Conservation (phyloP, 176 grass and related monocot genomes). For the Carex pumila region DNA sequence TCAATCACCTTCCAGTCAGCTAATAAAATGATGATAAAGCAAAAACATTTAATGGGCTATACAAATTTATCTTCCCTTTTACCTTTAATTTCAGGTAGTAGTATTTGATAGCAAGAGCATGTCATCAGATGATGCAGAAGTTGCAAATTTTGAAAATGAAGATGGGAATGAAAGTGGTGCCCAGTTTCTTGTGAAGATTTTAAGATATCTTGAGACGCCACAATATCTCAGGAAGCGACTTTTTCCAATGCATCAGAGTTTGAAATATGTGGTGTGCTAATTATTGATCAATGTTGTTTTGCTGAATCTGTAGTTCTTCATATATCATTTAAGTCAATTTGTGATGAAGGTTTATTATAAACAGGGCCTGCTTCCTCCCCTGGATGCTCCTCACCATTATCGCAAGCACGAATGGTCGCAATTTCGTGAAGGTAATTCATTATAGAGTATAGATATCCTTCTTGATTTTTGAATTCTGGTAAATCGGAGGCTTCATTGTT, state of each 20-base stretch:
- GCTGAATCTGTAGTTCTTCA: background rate
- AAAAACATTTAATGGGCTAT: background rate
- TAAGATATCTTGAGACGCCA: conserved; percentile 79
- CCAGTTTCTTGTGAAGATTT: conserved; percentile 65
- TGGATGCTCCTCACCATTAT: conserved; percentile 90
- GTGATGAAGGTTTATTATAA: background rate
- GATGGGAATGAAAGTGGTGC: conserved; percentile 51
- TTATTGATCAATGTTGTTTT: background rate
- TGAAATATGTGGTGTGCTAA: conserved; percentile 82
- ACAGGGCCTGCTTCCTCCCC: conserved; percentile 87
- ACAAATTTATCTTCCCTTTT: background rate
- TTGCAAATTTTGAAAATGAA: background rate
- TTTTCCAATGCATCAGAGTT: conserved; percentile 84
- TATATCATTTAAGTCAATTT: background rate
- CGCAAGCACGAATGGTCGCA: conserved; percentile 87
- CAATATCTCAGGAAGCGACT: conserved; percentile 82
- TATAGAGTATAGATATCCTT: background rate
- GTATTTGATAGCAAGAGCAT: conserved; percentile 59
- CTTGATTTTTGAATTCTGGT: background rate
- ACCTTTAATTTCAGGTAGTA: conserved; percentile 30
- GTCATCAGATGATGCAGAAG: conserved; percentile 23
- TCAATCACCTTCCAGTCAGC: background rate
- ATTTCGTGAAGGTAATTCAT: conserved; percentile 81
- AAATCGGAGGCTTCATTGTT: background rate
- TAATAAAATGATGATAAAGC: background rate